Evolutionary conservation across 1,284 basidiomycete genomes (phyloP), one percentile per base, ranked within the genome.

Genomic region (Inonotus hispidus): DNA sequence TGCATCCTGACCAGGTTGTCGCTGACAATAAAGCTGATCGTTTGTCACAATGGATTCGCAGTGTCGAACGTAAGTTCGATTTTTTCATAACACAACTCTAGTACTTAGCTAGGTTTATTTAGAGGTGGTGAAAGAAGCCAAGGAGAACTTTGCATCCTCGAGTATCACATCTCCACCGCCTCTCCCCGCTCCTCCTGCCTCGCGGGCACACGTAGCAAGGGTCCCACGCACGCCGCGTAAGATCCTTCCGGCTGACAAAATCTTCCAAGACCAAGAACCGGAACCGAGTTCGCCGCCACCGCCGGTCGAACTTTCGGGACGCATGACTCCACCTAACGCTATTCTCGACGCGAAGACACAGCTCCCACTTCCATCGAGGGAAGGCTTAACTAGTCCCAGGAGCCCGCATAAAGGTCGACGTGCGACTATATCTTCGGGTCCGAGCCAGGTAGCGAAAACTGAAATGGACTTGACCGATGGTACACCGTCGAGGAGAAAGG

Each of bases 61-160:
- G 82, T 61, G 87, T 90, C 10, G 88, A 92, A 73, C 86, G 88
- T 91, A 69, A 69, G 88, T 47, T 61, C 37, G 63, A 43, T 21
- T 7, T 43, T 43, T 43, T 41, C n/a, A 4, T 41, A 43, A n/a
- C 8, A 43, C 19, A n/a, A 16, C n/a, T 43, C 41, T 43, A 43
- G n/a, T 14, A 21, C 13, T 21, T n/a, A n/a, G n/a, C n/a, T n/a
- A n/a, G 41, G 41, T 27, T 14, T 56, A 50, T 49, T 70, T 69
- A 90, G 88, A 82, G 74, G 87, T 90, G 21, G 85, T 90, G 8
- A 85, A 89, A 68, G 88, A 90, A 66, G 84, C 88, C 11, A 78
- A 84, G 37, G 83, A 87, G 67, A 85, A 80, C 60, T 91, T 91
- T 66, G 82, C 80, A 29, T 79, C 83, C 13, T 81, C 82, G 1